Evolutionary conservation across 768 basidiomycete genomes (phyloP).

Genomic region (Flagelloscypha sp.): DNA sequence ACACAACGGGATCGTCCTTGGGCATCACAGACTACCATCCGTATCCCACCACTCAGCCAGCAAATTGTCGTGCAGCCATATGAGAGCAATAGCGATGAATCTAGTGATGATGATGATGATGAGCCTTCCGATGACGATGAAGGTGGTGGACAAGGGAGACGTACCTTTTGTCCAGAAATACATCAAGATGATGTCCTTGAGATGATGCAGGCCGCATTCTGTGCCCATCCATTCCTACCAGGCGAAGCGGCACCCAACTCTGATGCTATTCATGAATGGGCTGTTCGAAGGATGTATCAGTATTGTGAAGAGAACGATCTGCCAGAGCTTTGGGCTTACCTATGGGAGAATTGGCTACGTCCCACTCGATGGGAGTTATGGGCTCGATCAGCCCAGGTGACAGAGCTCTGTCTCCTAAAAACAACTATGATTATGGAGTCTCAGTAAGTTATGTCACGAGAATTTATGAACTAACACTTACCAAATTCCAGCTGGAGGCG

Average conservation of each 20-base stretch:
- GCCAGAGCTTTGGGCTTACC: constrained; percentile 14
- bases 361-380: constrained; percentile 15
- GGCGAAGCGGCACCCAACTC: constrained; percentile 14
- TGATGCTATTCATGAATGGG: constrained; percentile 16
- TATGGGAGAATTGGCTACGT: constrained; percentile 17
- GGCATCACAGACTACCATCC: constrained; percentile 4
- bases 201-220: constrained; percentile 14
- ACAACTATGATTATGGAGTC: constrained; percentile 19
- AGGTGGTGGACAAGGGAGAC: constrained; percentile 6
- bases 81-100: neutral
- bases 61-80: neutral
- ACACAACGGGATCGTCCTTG: neutral
- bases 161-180: constrained; percentile 14
- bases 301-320: constrained; percentile 15
- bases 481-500: constrained; percentile 17
- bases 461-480: too few species aligned
- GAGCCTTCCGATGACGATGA: constrained; percentile 3
- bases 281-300: constrained; percentile 16
- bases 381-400: constrained; percentile 12
- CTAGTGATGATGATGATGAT: neutral
- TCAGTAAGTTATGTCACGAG: too few species aligned
- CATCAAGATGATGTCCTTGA: constrained; percentile 9
- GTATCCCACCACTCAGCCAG: neutral
- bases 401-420: constrained; percentile 9
- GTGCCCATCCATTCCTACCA: constrained; percentile 18